A percentile compares a stretch with the other conserved stretches of the same genome.
Evolutionary conservation across 2,329 filamentous ascomycete genomes (phyloP).

Genomic region (Furcasterigmium sp.): DNA sequence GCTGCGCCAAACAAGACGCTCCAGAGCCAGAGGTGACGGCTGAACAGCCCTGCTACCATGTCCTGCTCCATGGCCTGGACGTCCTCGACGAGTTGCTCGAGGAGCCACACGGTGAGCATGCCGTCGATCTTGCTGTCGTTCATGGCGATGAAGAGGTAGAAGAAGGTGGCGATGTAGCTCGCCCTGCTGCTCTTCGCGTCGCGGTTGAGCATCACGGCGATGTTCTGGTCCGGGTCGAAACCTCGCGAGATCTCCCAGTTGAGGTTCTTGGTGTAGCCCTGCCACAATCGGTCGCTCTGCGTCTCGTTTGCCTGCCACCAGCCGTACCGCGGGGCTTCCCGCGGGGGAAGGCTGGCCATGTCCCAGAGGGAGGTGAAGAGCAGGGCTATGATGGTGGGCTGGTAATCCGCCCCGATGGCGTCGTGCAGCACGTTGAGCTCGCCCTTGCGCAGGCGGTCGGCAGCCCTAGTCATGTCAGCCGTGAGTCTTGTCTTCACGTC

Average conservation of each 20-base stretch:
- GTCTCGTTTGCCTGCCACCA: constrained; percentile 30
- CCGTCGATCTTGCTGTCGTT: constrained; percentile 34
- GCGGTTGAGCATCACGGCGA: constrained; percentile 26
- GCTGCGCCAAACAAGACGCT: constrained; percentile 39
- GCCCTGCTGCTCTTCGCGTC: constrained; percentile 33
- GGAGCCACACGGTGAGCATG: constrained; percentile 37
- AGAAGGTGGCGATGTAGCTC: constrained; percentile 40
- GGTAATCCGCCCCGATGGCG: constrained; percentile 26
- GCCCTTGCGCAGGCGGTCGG: constrained; percentile 31
- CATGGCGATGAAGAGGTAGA: constrained; percentile 40
- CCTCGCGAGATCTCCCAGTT: constrained; percentile 29
- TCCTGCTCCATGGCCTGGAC: constrained; percentile 32
- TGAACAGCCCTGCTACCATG: constrained; percentile 35
- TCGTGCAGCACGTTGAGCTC: constrained; percentile 27
- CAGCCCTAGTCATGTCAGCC: constrained; percentile 25
- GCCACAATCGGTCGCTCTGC: constrained; percentile 27
- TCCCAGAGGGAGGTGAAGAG: constrained; percentile 38
- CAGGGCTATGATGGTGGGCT: constrained; percentile 39
- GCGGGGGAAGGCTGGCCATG: constrained; percentile 24
- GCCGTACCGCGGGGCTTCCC: constrained; percentile 27
- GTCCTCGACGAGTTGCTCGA: constrained; percentile 39
- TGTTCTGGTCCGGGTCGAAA: constrained; percentile 24
- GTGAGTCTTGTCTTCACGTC: background rate
- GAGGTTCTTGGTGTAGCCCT: constrained; percentile 28
- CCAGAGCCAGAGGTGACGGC: constrained; percentile 38